Evolutionary conservation across 2,329 filamentous ascomycete species (phyloP), one percentile per base, ranked within the genome.

Genomic region (Diaporthe humulicola): DNA sequence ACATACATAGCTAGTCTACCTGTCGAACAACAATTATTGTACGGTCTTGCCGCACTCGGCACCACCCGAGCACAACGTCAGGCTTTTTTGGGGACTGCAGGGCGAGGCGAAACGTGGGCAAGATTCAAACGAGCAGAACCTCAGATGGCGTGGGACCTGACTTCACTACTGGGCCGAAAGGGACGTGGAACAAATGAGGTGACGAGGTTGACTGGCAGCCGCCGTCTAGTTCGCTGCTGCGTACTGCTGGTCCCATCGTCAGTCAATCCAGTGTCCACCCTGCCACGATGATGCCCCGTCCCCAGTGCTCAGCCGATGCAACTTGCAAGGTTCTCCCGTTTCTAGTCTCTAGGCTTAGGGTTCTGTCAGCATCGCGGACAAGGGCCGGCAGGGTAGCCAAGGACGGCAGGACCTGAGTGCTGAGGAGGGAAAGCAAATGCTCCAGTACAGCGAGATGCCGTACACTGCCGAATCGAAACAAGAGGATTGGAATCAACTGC

Each of bases 1-100:
- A n/a, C n/a, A n/a, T n/a, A n/a, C n/a, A n/a, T n/a, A n/a, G n/a
- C n/a, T n/a, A n/a, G 38, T 38, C 17, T 48, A 40, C 38, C 36
- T 6, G 36, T 42, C 57, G 36, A 61, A 40, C 25, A 28, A 28
- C n/a, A n/a, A n/a, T n/a, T n/a, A n/a, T n/a, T n/a, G n/a, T 61
- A 52, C 33, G n/a, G n/a, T 52, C 19, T 38, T 36, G 45, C 45
- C 40, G 64, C 15, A 36, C 45, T 67, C 64, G 64, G 64, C 64
- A 67, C 30, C 64, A 52, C 64, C 64, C 64, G 64, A 67, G 45
- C 64, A 67, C 64, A 50, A 45, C 64, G 30, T 52, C 64, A 52
- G 64, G 45, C 64, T 28, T 67, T 52, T 33, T 25, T 67, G 42
- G 64, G 64, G 15, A 38, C n/a, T 19, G 45, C 45, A 52, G 22